These are phyloP conservation scores for Aurantiochytrium sp. DNA, from an alignment of 108 stramenopile species.

Conservation along the genomic window DNA sequence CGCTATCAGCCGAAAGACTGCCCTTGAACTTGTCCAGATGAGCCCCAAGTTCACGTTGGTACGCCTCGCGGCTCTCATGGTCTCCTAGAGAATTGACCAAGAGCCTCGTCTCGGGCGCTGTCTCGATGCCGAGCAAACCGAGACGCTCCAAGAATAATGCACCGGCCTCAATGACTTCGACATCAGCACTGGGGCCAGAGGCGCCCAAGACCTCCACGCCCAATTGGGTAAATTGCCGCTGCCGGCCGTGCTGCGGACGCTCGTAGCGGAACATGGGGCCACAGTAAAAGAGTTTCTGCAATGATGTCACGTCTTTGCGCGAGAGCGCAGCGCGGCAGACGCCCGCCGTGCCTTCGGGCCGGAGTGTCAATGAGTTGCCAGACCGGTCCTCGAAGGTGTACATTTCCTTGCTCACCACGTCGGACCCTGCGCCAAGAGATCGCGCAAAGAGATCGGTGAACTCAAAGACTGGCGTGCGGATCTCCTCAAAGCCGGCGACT, in stretches of 20 bases:
- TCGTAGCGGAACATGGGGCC: conserved; percentile 19
- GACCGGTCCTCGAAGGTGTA: not conserved
- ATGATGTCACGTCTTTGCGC: too few species aligned
- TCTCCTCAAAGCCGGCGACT: not conserved
- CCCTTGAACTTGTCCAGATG: not conserved
- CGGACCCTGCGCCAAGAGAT: not conserved
- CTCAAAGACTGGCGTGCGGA: conserved; percentile 3
- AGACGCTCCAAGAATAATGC: not conserved
- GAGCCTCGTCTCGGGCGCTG: not conserved
- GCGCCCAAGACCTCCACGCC: conserved; percentile 5
- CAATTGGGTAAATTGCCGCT: conserved; percentile 5
- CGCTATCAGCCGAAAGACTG: not conserved
- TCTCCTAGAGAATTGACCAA: not conserved
- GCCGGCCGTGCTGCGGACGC: not conserved
- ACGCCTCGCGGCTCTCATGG: not conserved
- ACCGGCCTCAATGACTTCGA: not conserved
- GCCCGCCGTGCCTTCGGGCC: conserved; percentile 3
- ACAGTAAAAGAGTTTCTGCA: not conserved
- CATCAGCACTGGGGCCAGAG: not conserved
- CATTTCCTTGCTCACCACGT: conserved; percentile 18
- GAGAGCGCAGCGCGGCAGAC: not conserved
- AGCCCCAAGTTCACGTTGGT: not conserved
- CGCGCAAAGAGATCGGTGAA: not conserved
- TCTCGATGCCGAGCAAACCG: not conserved
- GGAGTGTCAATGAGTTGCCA: not conserved